These are phyloP conservation scores for Polymyxa betae DNA, from an alignment of 208 protist genomes.

Conservation along the genomic window DNA sequence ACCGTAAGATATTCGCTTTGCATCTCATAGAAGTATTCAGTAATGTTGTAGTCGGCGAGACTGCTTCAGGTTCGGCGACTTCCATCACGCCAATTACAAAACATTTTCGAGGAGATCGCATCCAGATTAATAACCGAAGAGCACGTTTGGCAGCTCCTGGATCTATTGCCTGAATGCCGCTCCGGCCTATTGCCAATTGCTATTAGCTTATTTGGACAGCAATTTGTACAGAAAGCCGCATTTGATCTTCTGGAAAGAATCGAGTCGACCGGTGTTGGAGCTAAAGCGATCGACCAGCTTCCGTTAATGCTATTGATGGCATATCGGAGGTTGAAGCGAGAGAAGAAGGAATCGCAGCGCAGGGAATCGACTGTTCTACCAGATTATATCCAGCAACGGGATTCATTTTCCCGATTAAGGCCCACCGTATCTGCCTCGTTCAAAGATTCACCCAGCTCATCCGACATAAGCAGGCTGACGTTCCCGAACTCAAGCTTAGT, in stretches of 20 bases:
- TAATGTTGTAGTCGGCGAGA: not conserved
- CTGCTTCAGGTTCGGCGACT: constrained; percentile 29
- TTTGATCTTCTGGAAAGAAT: not conserved
- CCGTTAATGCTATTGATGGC: constrained; percentile 18
- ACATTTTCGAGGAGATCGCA: constrained; percentile 32
- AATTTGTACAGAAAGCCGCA: not conserved
- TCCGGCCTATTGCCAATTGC: constrained; percentile 38
- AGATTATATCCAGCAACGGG: too few species aligned
- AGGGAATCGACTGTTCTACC: too few species aligned
- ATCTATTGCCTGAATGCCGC: constrained; percentile 19
- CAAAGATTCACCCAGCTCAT: too few species aligned
- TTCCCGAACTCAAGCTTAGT: too few species aligned
- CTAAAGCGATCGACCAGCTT: constrained; percentile 15
- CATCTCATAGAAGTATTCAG: not conserved
- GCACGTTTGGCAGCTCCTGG: constrained; percentile 39
- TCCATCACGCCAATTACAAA: not conserved
- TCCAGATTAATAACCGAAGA: not conserved
- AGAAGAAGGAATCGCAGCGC: too few species aligned
- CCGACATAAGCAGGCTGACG: too few species aligned
- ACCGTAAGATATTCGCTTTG: not conserved
- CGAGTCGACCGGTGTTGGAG: not conserved
- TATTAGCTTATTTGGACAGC: not conserved
- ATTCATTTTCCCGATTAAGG: too few species aligned
- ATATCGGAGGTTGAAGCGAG: constrained; percentile 35
- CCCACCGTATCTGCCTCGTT: too few species aligned